These are phyloP conservation scores for Auricularia auricula-judae DNA, from an alignment of 768 basidiomycete species.

Conservation along the genomic window DNA sequence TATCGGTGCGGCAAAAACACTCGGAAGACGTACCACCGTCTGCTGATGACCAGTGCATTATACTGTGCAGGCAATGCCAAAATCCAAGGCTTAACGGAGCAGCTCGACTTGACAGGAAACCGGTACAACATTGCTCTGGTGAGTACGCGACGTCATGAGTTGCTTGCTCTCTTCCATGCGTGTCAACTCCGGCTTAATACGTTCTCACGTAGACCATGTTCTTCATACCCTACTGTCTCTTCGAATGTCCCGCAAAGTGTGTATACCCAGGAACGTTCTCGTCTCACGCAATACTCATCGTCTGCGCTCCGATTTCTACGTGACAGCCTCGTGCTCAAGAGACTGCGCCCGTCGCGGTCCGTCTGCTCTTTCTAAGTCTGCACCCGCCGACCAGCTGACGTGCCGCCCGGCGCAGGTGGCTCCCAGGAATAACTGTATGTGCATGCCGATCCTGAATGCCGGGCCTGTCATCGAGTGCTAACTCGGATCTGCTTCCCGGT, in stretches of 20 bases:
- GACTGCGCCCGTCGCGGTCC: constrained; percentile 51
- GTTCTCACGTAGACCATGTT: constrained; percentile 44
- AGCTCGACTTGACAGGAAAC: constrained; percentile 46
- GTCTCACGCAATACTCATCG: not conserved
- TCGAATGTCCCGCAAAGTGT: constrained; percentile 64
- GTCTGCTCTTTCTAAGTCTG: constrained; percentile 2
- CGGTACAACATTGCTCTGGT: constrained; percentile 61
- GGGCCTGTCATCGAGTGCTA: not conserved
- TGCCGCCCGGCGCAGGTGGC: constrained; percentile 31
- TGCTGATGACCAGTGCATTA: too few species aligned
- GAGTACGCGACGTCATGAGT: constrained; percentile 6
- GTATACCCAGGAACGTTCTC: constrained; percentile 6
- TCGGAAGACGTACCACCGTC: constrained; percentile 4
- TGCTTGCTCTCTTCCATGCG: not conserved
- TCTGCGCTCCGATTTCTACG: not conserved
- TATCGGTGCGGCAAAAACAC: constrained; percentile 2
- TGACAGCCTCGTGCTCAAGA: constrained; percentile 42
- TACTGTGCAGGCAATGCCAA: constrained; percentile 44
- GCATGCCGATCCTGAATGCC: not conserved
- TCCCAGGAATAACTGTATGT: constrained; percentile 52
- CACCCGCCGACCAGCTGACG: constrained; percentile 3
- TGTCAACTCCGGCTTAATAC: too few species aligned
- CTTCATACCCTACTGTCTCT: constrained; percentile 40
- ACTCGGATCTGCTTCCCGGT: not conserved
- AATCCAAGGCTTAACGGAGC: constrained; percentile 45